phyloP scores from a whole-genome alignment of 202 grass and related monocot species.

The Sporobolus alterniflorus region DNA sequence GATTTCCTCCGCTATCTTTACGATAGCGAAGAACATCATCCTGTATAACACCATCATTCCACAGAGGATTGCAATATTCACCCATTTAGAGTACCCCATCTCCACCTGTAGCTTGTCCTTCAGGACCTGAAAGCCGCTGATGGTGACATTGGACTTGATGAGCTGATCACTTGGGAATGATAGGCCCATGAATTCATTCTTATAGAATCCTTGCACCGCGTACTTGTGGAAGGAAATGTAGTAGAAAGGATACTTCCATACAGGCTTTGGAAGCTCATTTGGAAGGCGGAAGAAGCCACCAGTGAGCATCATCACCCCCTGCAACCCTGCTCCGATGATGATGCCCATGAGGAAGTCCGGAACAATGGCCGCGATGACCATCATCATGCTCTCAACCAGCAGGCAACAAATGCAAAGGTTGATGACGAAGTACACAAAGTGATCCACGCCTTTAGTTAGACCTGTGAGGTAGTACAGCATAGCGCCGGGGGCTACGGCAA shows the following conservation, averaged over 20 bases:
- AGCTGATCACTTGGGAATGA: conserved; percentile 42
- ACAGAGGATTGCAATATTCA: conserved; percentile 56
- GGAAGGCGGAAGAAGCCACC: conserved; percentile 64
- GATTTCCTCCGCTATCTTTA: conserved; percentile 41
- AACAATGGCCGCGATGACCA: conserved; percentile 49
- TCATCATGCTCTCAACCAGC: conserved; percentile 66
- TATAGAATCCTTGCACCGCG: conserved; percentile 60
- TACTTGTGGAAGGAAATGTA: conserved; percentile 79
- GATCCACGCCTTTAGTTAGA: conserved; percentile 28
- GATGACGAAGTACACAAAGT: conserved; percentile 51
- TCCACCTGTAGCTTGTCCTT: conserved; percentile 42
- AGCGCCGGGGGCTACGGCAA: conserved; percentile 38
- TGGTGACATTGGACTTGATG: conserved; percentile 20
- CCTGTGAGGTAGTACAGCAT: conserved; percentile 55
- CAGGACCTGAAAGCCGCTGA: conserved; percentile 38
- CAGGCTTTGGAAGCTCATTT: conserved; percentile 39
- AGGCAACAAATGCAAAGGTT: conserved; percentile 41
- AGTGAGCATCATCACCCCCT: conserved; percentile 61
- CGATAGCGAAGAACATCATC: conserved; percentile 45
- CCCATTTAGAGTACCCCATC: conserved; percentile 64
- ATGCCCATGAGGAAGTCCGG: conserved; percentile 75
- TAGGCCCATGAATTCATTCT: conserved; percentile 64
- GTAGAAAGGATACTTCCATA: conserved; percentile 67
- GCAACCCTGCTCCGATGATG: conserved; percentile 55
- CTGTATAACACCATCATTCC: conserved; percentile 64